Percentiles rank a stretch among this genome's conserved stretches.
Conservation (phyloP, 176 grass and related monocot species). For the Raddia guianensis region DNA sequence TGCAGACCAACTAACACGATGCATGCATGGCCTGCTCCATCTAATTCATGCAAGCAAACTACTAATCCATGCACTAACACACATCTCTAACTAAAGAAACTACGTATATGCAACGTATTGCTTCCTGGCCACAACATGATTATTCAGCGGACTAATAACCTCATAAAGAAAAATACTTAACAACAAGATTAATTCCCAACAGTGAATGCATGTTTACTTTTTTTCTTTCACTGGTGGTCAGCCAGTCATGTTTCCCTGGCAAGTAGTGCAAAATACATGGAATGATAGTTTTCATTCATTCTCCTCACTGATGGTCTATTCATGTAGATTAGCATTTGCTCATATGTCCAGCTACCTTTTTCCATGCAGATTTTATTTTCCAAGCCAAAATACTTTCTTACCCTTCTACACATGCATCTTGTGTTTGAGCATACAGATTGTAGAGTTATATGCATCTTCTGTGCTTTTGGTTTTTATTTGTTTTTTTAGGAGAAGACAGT, state of each 20-base stretch:
- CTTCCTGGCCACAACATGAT: too few species aligned
- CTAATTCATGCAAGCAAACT: too few species aligned
- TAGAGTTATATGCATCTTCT: conserved; percentile 15
- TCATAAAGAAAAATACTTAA: too few species aligned
- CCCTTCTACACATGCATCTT: not conserved
- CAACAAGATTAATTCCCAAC: not conserved
- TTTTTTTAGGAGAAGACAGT: too few species aligned
- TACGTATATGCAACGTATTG: too few species aligned
- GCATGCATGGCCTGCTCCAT: too few species aligned
- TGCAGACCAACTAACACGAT: too few species aligned
- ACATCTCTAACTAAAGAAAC: too few species aligned
- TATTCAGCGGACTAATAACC: too few species aligned
- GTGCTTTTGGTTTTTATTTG: not conserved
- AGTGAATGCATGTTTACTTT: not conserved
- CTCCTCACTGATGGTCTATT: not conserved
- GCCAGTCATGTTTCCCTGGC: not conserved
- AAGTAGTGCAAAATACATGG: not conserved
- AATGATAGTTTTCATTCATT: not conserved
- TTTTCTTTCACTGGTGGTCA: not conserved
- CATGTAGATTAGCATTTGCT: not conserved
- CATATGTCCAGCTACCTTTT: not conserved
- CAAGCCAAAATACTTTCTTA: not conserved
- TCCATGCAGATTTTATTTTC: not conserved
- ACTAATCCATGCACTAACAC: too few species aligned
- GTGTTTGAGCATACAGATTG: not conserved